Base-by-base conservation (phyloP, 1,139 yeast species). In the Arxiozyma slooffiae region DNA sequence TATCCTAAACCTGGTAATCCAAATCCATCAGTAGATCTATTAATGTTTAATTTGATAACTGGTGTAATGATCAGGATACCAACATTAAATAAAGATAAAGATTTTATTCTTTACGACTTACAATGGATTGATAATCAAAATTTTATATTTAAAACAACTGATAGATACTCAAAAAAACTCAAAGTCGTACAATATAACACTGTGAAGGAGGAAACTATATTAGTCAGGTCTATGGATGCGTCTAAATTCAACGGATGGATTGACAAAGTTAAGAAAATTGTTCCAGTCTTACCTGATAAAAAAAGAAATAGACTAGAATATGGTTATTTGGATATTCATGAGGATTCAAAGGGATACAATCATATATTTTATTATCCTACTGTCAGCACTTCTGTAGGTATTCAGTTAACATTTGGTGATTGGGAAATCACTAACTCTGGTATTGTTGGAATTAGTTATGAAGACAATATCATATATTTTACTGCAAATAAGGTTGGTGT, bases 1-100 rank as follows among this genome's bases (percentile, higher is more conserved):
- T 94, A 92, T 66, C 97, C 98, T 4, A 89, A 87, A 64, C 95
- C 97, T 0, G 98, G 97, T 0, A 76, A 77, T 20, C 60, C 74
- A 1, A 85, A 85, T 61, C 97, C 98, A 0, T 61, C 67, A 20
- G 75, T 85, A 2, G 67, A 71, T 9, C 58, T 90, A 21, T 65
- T 70, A 55, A 67, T 74, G 46, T 79, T 77, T 57, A 69, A 76
- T 43, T 39, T 81, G 1, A 53, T 62, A 1, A 57, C 64, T 37
- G 64, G 66, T 5, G 63, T 64, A 21, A 5, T 71, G 68, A 51
- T 42, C 6, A 49, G 49, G 7, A 44, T 69, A 1, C 58, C 60
- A 39, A 52, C 61, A 44, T 45, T 48, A 2, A 61, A 53, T 22
- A 53, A 59, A 44, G 57, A 63, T 0, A 87, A 82, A 39, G 89